phyloP scores from a whole-genome alignment of 2,329 filamentous ascomycete genomes.

The Colletotrichum gigasporum region DNA sequence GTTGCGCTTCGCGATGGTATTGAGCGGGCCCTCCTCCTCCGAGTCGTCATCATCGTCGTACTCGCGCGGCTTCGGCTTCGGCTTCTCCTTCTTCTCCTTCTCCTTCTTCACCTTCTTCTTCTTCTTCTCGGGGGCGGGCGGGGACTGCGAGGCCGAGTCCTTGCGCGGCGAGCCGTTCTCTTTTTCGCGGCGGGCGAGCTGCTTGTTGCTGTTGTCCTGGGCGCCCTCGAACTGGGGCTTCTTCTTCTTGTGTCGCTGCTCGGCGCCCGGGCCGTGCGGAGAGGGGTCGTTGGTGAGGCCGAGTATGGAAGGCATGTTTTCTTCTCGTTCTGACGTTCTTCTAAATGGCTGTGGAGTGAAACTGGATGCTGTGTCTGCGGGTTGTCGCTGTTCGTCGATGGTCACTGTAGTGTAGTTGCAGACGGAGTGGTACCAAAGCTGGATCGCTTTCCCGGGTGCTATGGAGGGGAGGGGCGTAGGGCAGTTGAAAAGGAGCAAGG shows the following conservation, averaged over 20 bases:
- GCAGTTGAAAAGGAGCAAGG: not conserved
- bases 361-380: not conserved
- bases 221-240: conserved; percentile 9
- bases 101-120: conserved; percentile 18
- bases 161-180: not conserved
- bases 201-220: conserved; percentile 18
- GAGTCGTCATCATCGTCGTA: conserved; percentile 23
- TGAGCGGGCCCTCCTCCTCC: conserved; percentile 29
- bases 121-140: conserved; percentile 13
- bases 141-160: conserved; percentile 21
- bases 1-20: conserved; percentile 50
- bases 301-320: conserved; percentile 42
- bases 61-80: conserved; percentile 6
- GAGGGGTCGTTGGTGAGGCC: conserved; percentile 43
- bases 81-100: conserved; percentile 6
- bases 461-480: not conserved
- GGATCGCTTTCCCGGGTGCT: not conserved
- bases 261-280: conserved; percentile 30
- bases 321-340: not conserved
- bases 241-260: conserved; percentile 28
- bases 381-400: not conserved
- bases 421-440: not conserved
- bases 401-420: not conserved
- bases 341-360: not conserved
- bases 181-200: conserved; percentile 24